Evolutionary conservation across 495 filamentous ascomycete species (phyloP).

Genomic region (Neurospora sp.): DNA sequence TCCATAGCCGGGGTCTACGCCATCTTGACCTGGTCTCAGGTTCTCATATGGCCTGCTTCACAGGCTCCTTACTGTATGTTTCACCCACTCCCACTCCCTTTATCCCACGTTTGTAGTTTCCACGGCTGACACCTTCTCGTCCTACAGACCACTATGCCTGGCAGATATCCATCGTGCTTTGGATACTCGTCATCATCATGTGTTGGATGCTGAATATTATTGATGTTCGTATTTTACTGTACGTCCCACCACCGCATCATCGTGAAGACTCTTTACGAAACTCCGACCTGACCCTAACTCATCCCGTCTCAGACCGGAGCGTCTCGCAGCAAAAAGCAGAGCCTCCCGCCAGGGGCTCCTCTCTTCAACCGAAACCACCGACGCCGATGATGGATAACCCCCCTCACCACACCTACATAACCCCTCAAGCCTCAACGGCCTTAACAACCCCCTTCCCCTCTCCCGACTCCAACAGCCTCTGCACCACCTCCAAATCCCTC

Average conservation of each 20-base stretch:
- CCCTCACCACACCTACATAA: background rate
- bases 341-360: background rate
- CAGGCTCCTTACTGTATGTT: conserved; percentile 30
- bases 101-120: background rate
- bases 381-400: background rate
- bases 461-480: conserved; percentile 53
- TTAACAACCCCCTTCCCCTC: conserved; percentile 36
- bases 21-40: conserved; percentile 30
- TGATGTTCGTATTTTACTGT: background rate
- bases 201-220: conserved; percentile 17
- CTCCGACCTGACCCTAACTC: background rate
- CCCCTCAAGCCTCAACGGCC: conserved; percentile 1
- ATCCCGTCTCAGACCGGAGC: background rate
- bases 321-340: background rate
- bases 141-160: conserved; percentile 26
- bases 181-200: conserved; percentile 21
- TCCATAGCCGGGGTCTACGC: conserved; percentile 31
- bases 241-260: background rate
- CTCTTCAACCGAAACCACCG: background rate
- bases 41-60: conserved; percentile 32
- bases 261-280: no score
- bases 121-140: background rate
- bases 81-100: background rate
- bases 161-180: conserved; percentile 29
- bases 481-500: conserved; percentile 58